phyloP scores from a whole-genome alignment of 2,329 filamentous ascomycete genomes.

The Hyphodiscus sp. region DNA sequence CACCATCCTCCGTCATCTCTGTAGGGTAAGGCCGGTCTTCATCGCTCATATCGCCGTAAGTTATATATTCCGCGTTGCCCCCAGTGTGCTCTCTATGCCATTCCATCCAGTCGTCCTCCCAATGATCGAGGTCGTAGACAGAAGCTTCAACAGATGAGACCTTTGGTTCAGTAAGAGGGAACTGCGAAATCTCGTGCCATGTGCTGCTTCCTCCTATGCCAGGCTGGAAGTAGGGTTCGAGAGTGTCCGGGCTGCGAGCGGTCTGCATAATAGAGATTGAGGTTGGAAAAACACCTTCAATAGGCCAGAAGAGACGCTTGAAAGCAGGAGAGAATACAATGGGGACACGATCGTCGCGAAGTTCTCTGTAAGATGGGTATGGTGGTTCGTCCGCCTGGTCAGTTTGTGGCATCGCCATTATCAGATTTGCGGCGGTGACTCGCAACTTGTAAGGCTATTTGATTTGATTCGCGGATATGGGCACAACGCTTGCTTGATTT shows the following conservation, averaged over 20 bases:
- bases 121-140: slow-evolving; percentile 22
- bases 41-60: slow-evolving; percentile 6
- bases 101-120: slow-evolving; percentile 22
- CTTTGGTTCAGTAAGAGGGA: slow-evolving; percentile 27
- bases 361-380: slow-evolving; percentile 18
- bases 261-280: slow-evolving; percentile 24
- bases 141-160: slow-evolving; percentile 24
- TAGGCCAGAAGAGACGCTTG: slow-evolving; percentile 23
- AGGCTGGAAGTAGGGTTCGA: slow-evolving; percentile 22
- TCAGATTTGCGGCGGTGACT: no score
- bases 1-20: slow-evolving; percentile 19
- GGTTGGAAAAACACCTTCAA: slow-evolving; percentile 20
- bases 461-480: no score
- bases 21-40: slow-evolving; percentile 8
- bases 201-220: slow-evolving; percentile 13
- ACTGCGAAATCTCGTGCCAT: slow-evolving; percentile 25
- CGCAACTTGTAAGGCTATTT: no score
- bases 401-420: slow-evolving; percentile 7
- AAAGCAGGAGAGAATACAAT: slow-evolving; percentile 14
- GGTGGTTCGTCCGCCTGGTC: slow-evolving; percentile 11
- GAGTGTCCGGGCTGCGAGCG: slow-evolving; percentile 11
- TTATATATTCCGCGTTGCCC: slow-evolving; percentile 2
- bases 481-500: no score
- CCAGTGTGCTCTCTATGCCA: slow-evolving; percentile 18
- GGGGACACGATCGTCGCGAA: slow-evolving; percentile 9